Evolutionary conservation across 1,284 basidiomycete species (phyloP).

Genomic region (Microbotryomycetes sp.): DNA sequence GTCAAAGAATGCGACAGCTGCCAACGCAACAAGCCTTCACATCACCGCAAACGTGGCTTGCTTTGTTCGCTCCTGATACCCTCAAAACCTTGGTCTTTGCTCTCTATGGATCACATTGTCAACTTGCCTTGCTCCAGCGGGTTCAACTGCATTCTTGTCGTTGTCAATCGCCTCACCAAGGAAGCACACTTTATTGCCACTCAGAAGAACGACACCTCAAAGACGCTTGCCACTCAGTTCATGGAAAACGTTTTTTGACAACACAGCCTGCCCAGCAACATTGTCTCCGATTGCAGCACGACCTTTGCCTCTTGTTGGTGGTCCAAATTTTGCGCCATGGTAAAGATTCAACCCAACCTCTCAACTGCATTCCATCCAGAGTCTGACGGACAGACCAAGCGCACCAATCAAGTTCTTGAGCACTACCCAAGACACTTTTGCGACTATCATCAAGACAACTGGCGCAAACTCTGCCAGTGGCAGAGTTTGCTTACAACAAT

Average conservation of each 20-base stretch:
- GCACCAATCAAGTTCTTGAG: conserved; percentile 45
- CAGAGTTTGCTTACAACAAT: conserved; percentile 37
- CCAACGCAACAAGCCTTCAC: conserved; percentile 42
- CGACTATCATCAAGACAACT: conserved; percentile 27
- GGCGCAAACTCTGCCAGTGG: conserved; percentile 30
- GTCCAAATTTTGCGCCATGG: conserved; percentile 26
- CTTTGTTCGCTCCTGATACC: conserved; percentile 41
- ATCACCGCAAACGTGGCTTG: conserved; percentile 36
- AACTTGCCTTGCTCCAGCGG: conserved; percentile 43
- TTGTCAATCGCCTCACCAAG: conserved; percentile 47
- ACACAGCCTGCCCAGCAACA: conserved; percentile 21
- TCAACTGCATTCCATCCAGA: conserved; percentile 37
- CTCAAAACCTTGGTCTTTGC: conserved; percentile 41
- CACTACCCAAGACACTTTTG: conserved; percentile 35
- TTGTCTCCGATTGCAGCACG: conserved; percentile 37
- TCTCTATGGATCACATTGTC: conserved; percentile 48
- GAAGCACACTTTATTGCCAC: conserved; percentile 42
- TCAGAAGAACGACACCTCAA: background rate
- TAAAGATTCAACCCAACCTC: conserved; percentile 30
- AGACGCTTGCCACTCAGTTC: conserved; percentile 15
- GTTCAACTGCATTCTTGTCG: conserved; percentile 44
- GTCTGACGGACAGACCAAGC: conserved; percentile 42
- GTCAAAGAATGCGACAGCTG: conserved; percentile 42
- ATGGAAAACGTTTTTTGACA: conserved; percentile 12
- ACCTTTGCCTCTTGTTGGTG: conserved; percentile 37